Conservation (phyloP, 148 eudicot species). For the Oxyria digyna region DNA sequence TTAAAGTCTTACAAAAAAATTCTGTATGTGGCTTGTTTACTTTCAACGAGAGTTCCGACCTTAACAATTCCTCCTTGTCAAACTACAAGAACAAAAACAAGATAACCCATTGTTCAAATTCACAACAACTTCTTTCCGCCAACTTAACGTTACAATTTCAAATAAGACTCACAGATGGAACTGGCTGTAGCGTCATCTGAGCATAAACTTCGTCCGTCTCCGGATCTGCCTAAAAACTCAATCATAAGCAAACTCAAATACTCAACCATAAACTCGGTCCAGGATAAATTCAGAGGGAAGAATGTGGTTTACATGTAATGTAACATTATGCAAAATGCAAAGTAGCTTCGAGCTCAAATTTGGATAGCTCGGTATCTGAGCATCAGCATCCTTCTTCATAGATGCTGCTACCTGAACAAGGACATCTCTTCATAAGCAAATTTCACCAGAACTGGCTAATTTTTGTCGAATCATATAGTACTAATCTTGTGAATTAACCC, state of each 20-base stretch:
- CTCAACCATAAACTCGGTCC: neutral
- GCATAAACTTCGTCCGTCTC: constrained; percentile 99
- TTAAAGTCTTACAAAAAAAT: constrained; percentile 92
- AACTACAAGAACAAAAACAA: constrained; percentile 39
- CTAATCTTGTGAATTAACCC: too few relatives aligned
- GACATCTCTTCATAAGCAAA: neutral
- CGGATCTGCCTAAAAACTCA: constrained; percentile 73
- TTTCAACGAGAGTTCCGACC: constrained; percentile 81
- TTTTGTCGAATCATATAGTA: neutral
- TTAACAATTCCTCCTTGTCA: constrained; percentile 82
- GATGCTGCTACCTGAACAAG: constrained; percentile 83
- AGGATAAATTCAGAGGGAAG: neutral
- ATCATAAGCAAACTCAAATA: constrained; percentile 7
- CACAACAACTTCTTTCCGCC: neutral
- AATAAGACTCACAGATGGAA: constrained; percentile 53
- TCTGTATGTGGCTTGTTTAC: constrained; percentile 81
- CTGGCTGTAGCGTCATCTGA: constrained; percentile 93
- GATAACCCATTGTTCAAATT: neutral
- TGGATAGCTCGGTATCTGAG: constrained; percentile 81
- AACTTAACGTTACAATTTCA: neutral
- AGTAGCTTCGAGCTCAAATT: constrained; percentile 83
- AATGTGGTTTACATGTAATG: constrained; percentile 55
- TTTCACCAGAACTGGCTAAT: neutral
- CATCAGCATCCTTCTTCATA: constrained; percentile 78
- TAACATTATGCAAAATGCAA: constrained; percentile 81